phyloP scores from a whole-genome alignment of 2,329 filamentous ascomycete species.

The Fusarium dlaminii region DNA sequence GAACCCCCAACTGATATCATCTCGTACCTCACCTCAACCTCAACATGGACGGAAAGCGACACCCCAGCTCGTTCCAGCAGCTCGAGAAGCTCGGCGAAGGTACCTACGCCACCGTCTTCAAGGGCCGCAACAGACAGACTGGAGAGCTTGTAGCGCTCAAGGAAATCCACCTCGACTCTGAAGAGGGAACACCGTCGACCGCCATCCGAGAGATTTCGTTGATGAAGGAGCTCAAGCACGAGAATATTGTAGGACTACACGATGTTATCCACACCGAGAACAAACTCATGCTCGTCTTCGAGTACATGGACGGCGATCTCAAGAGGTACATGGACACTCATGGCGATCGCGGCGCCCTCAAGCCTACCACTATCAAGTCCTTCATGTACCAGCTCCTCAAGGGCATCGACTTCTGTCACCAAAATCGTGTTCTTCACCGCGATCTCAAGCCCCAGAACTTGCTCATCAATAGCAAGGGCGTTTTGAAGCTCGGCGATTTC shows the following conservation, averaged over 20 bases:
- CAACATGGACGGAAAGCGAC: slow-evolving; percentile 88
- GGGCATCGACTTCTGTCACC: slow-evolving; percentile 97
- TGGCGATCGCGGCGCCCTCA: slow-evolving; percentile 88
- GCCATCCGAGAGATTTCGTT: slow-evolving; percentile 98
- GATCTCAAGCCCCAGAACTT: slow-evolving; percentile 97
- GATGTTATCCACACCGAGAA: slow-evolving; percentile 99
- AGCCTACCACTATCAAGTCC: slow-evolving; percentile 92
- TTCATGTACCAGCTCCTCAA: slow-evolving; percentile 99
- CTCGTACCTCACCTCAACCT: slow-evolving; percentile 1
- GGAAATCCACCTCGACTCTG: slow-evolving; percentile 97
- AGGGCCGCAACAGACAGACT: slow-evolving; percentile 95
- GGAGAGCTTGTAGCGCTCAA: slow-evolving; percentile 97
- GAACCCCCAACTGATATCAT: background rate
- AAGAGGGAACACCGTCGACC: slow-evolving; percentile 96
- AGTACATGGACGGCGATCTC: slow-evolving; percentile 97
- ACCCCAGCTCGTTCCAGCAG: slow-evolving; percentile 98
- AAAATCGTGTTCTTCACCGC: slow-evolving; percentile 94
- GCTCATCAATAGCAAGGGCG: slow-evolving; percentile 90
- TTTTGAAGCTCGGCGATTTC: slow-evolving; percentile 94
- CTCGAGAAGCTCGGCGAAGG: slow-evolving; percentile 98
- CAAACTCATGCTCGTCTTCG: slow-evolving; percentile 99
- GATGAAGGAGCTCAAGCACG: slow-evolving; percentile 99
- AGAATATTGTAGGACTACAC: slow-evolving; percentile 96
- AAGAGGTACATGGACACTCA: slow-evolving; percentile 99
- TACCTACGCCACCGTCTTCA: slow-evolving; percentile 99